Conservation (phyloP, 306 rosid genomes). For the Ochetophila trinervis region DNA sequence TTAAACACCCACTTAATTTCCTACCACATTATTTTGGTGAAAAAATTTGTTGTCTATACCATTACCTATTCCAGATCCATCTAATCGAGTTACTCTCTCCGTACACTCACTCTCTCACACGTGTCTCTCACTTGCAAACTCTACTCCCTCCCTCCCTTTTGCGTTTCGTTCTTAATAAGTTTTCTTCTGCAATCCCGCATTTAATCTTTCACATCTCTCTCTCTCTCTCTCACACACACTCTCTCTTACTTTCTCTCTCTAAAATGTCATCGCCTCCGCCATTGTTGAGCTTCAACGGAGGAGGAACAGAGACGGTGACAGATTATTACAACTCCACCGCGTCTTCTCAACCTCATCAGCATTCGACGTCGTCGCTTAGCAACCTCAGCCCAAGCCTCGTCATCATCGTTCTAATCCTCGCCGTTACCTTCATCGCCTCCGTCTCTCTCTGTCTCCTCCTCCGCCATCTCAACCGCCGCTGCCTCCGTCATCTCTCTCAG, state of each 20-base stretch:
- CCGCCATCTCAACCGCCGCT: conserved; percentile 61
- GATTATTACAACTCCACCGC: not conserved
- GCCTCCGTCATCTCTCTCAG: conserved; percentile 46
- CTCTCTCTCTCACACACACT: too few relatives aligned
- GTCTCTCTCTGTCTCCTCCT: conserved; percentile 55
- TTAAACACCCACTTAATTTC: too few relatives aligned
- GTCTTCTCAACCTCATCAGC: conserved; percentile 4
- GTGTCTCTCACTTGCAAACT: not conserved
- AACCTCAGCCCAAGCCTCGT: conserved; percentile 52
- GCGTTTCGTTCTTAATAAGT: not conserved
- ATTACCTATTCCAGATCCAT: not conserved
- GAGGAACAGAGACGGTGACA: not conserved
- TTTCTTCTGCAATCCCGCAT: not conserved
- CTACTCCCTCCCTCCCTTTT: too few relatives aligned
- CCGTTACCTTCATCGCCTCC: conserved; percentile 48
- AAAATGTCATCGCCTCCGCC: conserved; percentile 43
- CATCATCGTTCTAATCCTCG: conserved; percentile 45
- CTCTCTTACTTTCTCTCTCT: not conserved
- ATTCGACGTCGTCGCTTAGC: conserved; percentile 25
- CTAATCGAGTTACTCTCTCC: not conserved
- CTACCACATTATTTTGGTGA: too few relatives aligned
- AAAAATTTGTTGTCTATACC: too few relatives aligned
- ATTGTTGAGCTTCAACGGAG: conserved; percentile 30
- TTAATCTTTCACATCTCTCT: not conserved
- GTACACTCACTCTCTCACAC: conserved; percentile 13